Evolutionary conservation across 148 eudicot genomes (phyloP).

Genomic region (Chenopodium suecicum): DNA sequence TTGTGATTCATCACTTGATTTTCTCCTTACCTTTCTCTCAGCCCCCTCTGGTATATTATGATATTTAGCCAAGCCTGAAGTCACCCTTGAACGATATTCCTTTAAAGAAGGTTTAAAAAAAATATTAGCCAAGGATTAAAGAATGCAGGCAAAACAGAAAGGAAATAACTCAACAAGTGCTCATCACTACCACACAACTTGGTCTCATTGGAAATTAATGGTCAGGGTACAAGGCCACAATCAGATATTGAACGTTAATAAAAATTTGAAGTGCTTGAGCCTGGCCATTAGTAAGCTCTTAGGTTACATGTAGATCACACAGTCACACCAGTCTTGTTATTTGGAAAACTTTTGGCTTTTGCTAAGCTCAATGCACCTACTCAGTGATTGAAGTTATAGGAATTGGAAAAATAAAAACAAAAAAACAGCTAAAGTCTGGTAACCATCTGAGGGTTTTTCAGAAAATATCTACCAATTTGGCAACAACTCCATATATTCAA

Average conservation of each 20-base stretch:
- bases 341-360: too few species aligned
- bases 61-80: constrained; percentile 58
- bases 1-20: constrained; percentile 40
- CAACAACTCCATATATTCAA: too few species aligned
- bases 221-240: neutral
- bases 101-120: constrained; percentile 18
- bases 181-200: neutral
- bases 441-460: too few species aligned
- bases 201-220: neutral
- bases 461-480: too few species aligned
- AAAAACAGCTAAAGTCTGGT: too few species aligned
- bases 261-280: neutral
- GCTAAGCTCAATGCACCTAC: too few species aligned
- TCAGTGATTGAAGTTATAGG: too few species aligned
- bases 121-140: neutral
- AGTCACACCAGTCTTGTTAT: too few species aligned
- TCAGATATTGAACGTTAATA: neutral
- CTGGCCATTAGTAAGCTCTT: neutral
- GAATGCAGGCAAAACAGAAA: neutral
- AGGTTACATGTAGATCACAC: too few species aligned
- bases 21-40: constrained; percentile 50
- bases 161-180: neutral
- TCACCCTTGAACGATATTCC: constrained; percentile 74
- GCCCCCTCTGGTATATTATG: constrained; percentile 54
- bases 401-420: too few species aligned